Evolutionary conservation across 2,329 filamentous ascomycete species (phyloP), one percentile per base, ranked within the genome.

Genomic region (Xenosphaeropsis pyriputrescens): DNA sequence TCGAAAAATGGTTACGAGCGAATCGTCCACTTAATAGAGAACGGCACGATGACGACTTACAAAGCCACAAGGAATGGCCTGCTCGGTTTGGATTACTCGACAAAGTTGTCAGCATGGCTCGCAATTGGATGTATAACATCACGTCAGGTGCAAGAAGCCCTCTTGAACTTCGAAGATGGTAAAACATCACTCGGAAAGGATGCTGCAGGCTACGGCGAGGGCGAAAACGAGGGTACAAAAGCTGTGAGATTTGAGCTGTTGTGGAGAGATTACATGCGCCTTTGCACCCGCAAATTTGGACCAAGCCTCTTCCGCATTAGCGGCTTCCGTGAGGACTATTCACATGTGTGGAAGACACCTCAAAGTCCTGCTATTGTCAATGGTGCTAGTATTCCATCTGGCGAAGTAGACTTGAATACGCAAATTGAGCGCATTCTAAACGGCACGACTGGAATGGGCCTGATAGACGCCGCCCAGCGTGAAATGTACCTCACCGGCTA

Each of bases 211-310:
- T 86, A 75, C 40, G 79, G 74, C 0, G 56, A 75, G 36, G 82
- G 82, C 0, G 78, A 86, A 53, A 86, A 79, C 37, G 70, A 73
- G 19, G 81, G 83, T 0, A 85, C 79, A 0, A 69, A 69, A 26
- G 70, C 66, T 0, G 68, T 89, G 1, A 71, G 83, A 0, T 78
- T 83, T 39, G 81, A 89, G 50, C 62, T 91, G 0, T 56, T 89
- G 0, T 85, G 79, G 82, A 64, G 83, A 31, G 84, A 89, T 49
- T 89, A 88, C 50, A 85, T 89, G 77, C 68, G 79, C 1, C 67
- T 89, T 0, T 85, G 79, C 51, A 77, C 74, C 5, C 67, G 68
- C 22, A 88, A 88, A 48, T 85, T 82, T 43, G 70, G 72, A 1
- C 51, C 56, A 13, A 70, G 69, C 16, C 65, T 89, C 4, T 89